Evolutionary conservation across 371 early-diverging fungal species (phyloP), one percentile per base, ranked within the genome.

Genomic region (Caulochytrium protostelioides): DNA sequence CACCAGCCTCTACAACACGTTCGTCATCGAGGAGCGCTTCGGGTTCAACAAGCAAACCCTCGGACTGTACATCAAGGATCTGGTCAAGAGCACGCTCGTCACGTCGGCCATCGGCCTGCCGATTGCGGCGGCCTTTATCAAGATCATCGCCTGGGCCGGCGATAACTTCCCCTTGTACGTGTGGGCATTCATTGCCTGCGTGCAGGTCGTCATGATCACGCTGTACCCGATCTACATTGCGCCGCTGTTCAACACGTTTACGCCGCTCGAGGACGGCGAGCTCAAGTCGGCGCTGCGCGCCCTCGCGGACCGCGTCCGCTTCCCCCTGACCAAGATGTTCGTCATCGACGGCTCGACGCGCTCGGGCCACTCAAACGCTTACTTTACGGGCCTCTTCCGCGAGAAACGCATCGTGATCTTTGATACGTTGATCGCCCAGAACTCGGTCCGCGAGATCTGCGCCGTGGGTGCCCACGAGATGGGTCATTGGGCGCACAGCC

Each of bases 11-110:
- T 90, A 86, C 48, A 69, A 62, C 32, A 89, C 82, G 1, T 98
- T 98, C 70, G 85, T 86, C 21, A 66, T 97, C 32, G 98, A 98
- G 54, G 69, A 78, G 45, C 59, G 68, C 12, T 87, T 91, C 52
- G 97, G 97, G 4, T 97, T 97, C 60, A 98, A 98, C 62, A 97
- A 97, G 48, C 79, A 76, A 46, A 91, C 95, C 0, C 21, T 81
- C 8, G 50, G 55, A 0, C 49, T 90, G 32, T 98, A 76, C 51
- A 49, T 89, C 33, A 57, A 61, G 1, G 98, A 98, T 59, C 28
- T 73, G 39, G 24, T 83, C 33, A 95, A 89, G 53, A 59, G 57
- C 1, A 58, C 74, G 14, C 33, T 71, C 12, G 50, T 92, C 17
- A 62, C 66, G 15, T 65, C 55, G 12, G 66, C 64, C 10, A 64